phyloP scores from a whole-genome alignment of 352 stramenopile species.

The Pythium insidiosum region DNA sequence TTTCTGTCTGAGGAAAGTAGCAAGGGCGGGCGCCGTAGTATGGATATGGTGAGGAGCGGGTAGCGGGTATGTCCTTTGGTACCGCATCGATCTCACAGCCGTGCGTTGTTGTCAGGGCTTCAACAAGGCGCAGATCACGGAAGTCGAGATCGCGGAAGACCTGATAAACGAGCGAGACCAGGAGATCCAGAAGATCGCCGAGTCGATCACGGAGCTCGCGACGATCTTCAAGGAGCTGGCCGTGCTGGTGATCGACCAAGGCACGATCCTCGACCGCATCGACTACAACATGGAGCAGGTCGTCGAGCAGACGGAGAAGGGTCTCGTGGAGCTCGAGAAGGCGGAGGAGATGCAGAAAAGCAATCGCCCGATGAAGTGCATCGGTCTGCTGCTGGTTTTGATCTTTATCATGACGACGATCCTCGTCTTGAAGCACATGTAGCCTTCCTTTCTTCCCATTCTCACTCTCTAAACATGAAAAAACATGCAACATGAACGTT shows the following conservation, averaged over 20 bases:
- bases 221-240: conserved; percentile 99
- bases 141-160: conserved; percentile 95
- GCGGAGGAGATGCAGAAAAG: conserved; percentile 99
- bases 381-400: conserved; percentile 86
- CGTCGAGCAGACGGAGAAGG: conserved; percentile 98
- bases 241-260: conserved; percentile 99
- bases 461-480: neutral
- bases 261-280: conserved; percentile 99
- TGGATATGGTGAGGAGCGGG: conserved; percentile 33
- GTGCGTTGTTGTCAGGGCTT: conserved; percentile 90
- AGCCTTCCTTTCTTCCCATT: conserved; percentile 14
- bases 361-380: conserved; percentile 94
- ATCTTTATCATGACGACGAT: conserved; percentile 92
- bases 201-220: conserved; percentile 98
- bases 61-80: conserved; percentile 7
- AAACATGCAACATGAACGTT: no score
- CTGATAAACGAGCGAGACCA: conserved; percentile 94
- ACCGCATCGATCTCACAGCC: no score
- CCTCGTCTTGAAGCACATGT: conserved; percentile 89
- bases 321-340: conserved; percentile 97
- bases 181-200: conserved; percentile 97
- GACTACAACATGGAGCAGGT: conserved; percentile 99
- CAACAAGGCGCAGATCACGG: conserved; percentile 91
- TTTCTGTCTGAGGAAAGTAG: conserved; percentile 79
- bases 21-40: conserved; percentile 42